A percentile compares a stretch with the other conserved stretches of the same genome.
Evolutionary conservation across 148 eudicot species (phyloP).

Genomic region (Arbutus unedo): DNA sequence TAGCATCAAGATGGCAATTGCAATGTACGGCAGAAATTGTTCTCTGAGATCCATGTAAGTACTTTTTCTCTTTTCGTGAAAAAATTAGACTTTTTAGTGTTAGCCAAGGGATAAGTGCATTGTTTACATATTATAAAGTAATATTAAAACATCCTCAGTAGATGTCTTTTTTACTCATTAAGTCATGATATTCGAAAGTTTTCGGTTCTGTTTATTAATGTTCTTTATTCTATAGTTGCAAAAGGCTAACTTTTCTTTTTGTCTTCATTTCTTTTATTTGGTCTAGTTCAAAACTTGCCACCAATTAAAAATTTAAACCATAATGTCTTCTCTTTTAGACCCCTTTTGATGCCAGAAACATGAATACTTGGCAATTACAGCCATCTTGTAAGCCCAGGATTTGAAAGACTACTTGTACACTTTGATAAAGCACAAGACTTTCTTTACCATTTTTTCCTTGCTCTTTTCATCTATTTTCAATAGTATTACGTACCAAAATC

Average conservation of each 20-base stretch:
- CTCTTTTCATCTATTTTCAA: background rate
- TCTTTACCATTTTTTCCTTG: background rate
- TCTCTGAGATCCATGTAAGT: slow-evolving; percentile 39
- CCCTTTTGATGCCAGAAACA: background rate
- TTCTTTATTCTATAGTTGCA: background rate
- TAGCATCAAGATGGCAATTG: slow-evolving; percentile 34
- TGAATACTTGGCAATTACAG: background rate
- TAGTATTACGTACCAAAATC: background rate
- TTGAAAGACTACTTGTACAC: background rate
- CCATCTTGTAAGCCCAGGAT: background rate
- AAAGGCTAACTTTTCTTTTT: background rate
- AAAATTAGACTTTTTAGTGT: background rate
- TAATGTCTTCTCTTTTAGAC: background rate
- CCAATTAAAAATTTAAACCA: background rate
- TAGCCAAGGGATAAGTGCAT: background rate
- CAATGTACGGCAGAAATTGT: slow-evolving; percentile 30
- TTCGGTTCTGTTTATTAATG: background rate
- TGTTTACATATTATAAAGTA: background rate
- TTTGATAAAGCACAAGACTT: background rate
- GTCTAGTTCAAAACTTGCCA: background rate
- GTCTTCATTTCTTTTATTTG: background rate
- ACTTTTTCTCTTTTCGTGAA: background rate
- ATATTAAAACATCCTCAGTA: background rate
- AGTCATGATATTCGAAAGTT: background rate
- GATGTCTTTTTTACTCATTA: background rate